Conservation (phyloP, 495 filamentous ascomycete species). For the Podospora australis region DNA sequence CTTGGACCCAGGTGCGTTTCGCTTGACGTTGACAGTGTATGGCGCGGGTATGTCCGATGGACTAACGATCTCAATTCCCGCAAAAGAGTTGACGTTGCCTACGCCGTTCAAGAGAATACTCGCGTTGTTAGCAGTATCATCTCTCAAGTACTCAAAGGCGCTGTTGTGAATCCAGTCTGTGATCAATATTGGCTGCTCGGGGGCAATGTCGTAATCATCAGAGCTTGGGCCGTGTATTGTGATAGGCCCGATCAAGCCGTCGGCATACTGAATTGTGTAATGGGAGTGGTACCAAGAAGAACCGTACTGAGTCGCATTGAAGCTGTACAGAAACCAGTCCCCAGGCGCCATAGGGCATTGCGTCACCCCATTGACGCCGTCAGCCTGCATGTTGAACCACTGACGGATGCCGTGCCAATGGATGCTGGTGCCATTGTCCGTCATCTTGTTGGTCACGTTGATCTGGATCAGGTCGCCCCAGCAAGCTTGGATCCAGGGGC, state of each 20-base stretch:
- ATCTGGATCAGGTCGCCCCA: conserved; percentile 55
- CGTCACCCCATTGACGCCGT: conserved; percentile 40
- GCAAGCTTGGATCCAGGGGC: conserved; percentile 51
- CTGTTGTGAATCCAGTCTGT: conserved; percentile 40
- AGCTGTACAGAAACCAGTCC: conserved; percentile 20
- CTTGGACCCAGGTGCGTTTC: conserved; percentile 30
- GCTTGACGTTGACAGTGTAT: not conserved
- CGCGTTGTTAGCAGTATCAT: conserved; percentile 20
- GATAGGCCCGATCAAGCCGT: conserved; percentile 43
- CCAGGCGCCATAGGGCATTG: conserved; percentile 46
- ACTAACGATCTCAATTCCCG: not conserved
- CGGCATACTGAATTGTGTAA: conserved; percentile 47
- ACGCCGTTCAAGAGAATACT: conserved; percentile 24
- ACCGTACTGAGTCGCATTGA: conserved; percentile 41
- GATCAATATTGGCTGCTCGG: conserved; percentile 38
- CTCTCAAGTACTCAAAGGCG: conserved; percentile 12
- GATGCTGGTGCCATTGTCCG: conserved; percentile 29
- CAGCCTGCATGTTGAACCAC: conserved; percentile 16
- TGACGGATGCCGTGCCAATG: conserved; percentile 51
- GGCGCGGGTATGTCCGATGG: not conserved
- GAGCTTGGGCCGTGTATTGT: conserved; percentile 43
- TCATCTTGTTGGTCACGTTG: conserved; percentile 32
- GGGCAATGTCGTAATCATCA: conserved; percentile 44
- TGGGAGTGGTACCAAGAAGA: conserved; percentile 57
- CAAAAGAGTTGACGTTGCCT: conserved; percentile 20